These are phyloP conservation scores for Acacia crassicarpa DNA, from an alignment of 306 rosid genomes.

Conservation along the genomic window DNA sequence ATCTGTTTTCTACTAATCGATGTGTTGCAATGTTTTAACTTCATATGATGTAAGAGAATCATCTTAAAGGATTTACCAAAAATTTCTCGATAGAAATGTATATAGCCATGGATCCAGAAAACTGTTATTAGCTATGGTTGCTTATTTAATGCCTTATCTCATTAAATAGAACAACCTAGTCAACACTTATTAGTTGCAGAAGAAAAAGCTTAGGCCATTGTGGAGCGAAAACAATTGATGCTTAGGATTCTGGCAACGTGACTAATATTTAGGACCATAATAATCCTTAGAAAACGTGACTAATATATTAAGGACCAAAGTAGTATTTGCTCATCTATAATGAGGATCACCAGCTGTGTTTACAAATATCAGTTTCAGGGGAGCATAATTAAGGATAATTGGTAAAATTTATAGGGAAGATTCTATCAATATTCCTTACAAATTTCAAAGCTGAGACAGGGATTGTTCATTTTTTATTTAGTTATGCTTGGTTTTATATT, in stretches of 20 bases:
- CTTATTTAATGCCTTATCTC: not conserved
- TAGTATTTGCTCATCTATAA: too few species aligned
- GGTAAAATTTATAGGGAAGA: too few species aligned
- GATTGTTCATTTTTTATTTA: too few species aligned
- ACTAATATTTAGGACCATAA: not conserved
- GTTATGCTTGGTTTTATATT: too few species aligned
- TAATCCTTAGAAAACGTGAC: not conserved
- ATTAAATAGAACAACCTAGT: not conserved
- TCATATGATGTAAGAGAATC: not conserved
- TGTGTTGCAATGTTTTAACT: not conserved
- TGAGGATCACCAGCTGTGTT: not conserved
- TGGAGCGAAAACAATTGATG: not conserved
- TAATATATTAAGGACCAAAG: not conserved
- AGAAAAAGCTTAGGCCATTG: not conserved
- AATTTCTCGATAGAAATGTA: too few species aligned
- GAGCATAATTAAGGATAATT: not conserved
- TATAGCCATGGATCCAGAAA: too few species aligned
- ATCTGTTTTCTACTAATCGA: not conserved
- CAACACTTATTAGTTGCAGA: not conserved
- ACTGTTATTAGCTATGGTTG: too few species aligned
- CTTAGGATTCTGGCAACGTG: not conserved
- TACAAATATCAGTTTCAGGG: not conserved
- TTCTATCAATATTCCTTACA: too few species aligned
- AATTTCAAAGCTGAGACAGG: too few species aligned
- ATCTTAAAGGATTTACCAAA: not conserved